Base-by-base conservation (phyloP, 2,329 filamentous ascomycete genomes). In the Penicillium brasilianum region DNA sequence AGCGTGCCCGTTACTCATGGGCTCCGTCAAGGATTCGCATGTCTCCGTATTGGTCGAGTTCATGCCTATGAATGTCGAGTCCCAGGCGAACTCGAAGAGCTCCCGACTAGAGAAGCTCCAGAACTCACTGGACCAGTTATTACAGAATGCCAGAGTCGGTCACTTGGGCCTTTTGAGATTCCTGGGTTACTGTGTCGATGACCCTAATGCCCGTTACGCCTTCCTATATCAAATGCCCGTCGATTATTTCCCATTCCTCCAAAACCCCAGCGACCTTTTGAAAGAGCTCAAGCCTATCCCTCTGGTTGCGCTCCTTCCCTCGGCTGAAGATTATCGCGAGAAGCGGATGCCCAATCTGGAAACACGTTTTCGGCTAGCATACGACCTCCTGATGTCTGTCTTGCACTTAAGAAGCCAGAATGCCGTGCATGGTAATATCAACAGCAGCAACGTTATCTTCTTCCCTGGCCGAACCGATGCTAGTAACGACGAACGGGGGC, bases 381-480 rank as follows among this genome's bases (percentile, higher is more conserved):
- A 87, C 61, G 85, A 86, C 50, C 77, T 89, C 20, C 79, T 83
- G 22, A 79, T 85, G 62, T 84, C 85, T 2, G 79, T 87, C 25
- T 79, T 84, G 62, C 83, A 85, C 58, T 73, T 89, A 34, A 82
- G 88, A 72, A 82, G 80, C 41, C 82, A 84, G 61, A 82, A 84
- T 43, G 75, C 85, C 18, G 80, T 84, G 7, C 87, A 89, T 74
- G 84, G 86, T 53, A 86, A 88, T 66, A 83, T 89, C 68, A 88
- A 87, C 73, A 88, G 86, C 75, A 86, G 82, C 72, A 89, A 88
- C 68, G 80, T 89, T 30, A 76, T 89, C 16, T 84, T 89, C 34
- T 85, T 87, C 57, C 81, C 74, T 2, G 76, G 72, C 4, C 63
- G 73, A 16, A 74, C 70, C n/a, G 72, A 71, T 49, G 68, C 74